These are phyloP conservation scores for Pseudonectria foliicola DNA, from an alignment of 2,329 filamentous ascomycete genomes.

Conservation along the genomic window DNA sequence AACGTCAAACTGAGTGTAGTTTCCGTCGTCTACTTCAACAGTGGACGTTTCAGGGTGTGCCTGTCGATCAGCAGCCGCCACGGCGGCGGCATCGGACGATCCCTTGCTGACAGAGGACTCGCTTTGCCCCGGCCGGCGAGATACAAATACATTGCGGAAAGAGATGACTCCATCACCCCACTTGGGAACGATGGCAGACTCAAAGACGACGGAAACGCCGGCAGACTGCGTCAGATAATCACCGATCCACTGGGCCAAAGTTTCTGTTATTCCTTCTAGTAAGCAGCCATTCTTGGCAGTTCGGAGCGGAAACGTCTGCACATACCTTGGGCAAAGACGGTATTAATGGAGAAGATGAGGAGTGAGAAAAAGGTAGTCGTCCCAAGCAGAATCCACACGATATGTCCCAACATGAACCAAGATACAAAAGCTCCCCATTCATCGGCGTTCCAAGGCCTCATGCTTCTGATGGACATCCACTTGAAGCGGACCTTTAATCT, in stretches of 20 bases:
- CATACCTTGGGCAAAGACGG: conserved; percentile 85
- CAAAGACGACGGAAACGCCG: conserved; percentile 89
- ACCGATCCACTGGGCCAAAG: conserved; percentile 83
- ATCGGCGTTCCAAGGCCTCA: conserved; percentile 88
- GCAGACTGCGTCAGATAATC: conserved; percentile 94
- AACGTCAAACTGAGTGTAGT: conserved; percentile 96
- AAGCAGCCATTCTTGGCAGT: neutral
- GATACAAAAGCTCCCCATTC: conserved; percentile 93
- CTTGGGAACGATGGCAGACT: conserved; percentile 93
- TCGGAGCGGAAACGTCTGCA: neutral
- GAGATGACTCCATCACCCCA: conserved; percentile 95
- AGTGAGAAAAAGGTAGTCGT: conserved; percentile 97
- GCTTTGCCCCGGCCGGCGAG: conserved; percentile 75
- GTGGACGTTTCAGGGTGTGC: conserved; percentile 26
- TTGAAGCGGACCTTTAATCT: conserved; percentile 88
- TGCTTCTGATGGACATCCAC: conserved; percentile 93
- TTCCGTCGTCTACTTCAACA: conserved; percentile 67
- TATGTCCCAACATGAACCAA: conserved; percentile 88
- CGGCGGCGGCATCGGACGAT: conserved; percentile 79
- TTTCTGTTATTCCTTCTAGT: conserved; percentile 52
- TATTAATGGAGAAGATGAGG: conserved; percentile 86
- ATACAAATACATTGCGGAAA: conserved; percentile 95
- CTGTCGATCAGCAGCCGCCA: conserved; percentile 65
- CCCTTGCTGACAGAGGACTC: conserved; percentile 85
- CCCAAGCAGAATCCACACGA: conserved; percentile 92